Conservation (phyloP, 139 green algal genomes). For the Asterochloris erici region DNA sequence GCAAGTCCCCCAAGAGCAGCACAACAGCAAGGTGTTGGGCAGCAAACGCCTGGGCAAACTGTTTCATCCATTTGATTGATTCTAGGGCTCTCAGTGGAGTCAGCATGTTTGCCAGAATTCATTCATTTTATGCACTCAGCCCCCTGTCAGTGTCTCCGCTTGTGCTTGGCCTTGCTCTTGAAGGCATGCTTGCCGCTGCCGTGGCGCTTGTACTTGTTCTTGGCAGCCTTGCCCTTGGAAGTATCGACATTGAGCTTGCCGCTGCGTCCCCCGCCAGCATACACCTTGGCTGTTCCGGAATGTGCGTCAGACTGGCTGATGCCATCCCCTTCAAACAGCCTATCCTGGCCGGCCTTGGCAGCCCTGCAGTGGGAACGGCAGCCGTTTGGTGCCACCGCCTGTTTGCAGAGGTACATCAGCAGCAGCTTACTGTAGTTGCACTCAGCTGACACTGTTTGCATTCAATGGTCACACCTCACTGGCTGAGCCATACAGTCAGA, state of each 20-base stretch:
- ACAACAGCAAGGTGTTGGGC: slow-evolving; percentile 32
- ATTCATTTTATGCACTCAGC: not conserved
- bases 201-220: slow-evolving; percentile 52
- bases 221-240: not conserved
- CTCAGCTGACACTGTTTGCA: too few relatives aligned
- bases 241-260: slow-evolving; percentile 22
- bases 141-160: slow-evolving; percentile 22
- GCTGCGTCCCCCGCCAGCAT: slow-evolving; percentile 39
- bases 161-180: slow-evolving; percentile 77
- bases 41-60: slow-evolving; percentile 24
- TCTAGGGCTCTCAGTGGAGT: not conserved
- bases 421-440: too few relatives aligned
- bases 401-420: too few relatives aligned
- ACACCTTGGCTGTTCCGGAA: slow-evolving; percentile 34
- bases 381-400: too few relatives aligned
- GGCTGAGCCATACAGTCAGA: too few relatives aligned
- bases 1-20: not conserved
- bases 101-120: not conserved
- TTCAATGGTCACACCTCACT: too few relatives aligned
- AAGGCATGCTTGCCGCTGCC: slow-evolving; percentile 69
- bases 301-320: not conserved
- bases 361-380: too few relatives aligned
- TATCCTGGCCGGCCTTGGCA: not conserved
- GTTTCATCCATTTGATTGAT: slow-evolving; percentile 16
- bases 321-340: slow-evolving; percentile 37